phyloP scores from a whole-genome alignment of 345 rosid genomes.

The Heritiera littoralis region DNA sequence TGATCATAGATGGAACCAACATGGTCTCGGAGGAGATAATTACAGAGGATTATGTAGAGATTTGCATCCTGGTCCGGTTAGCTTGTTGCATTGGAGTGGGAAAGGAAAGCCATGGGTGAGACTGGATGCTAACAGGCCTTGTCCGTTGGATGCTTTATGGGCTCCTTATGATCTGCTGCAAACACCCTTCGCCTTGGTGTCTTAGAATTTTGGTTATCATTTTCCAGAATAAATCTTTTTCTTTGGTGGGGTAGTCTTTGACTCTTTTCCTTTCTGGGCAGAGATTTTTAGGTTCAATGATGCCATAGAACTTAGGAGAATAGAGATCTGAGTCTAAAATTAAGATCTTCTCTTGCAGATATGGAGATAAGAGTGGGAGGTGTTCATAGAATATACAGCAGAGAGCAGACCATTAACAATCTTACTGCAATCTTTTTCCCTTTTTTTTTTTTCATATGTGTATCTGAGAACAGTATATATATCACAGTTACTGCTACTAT shows the following conservation, averaged over 20 bases:
- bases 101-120: conserved; percentile 74
- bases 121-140: conserved; percentile 49
- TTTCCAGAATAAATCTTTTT: neutral
- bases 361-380: neutral
- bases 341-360: conserved; percentile 16
- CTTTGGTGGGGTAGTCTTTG: neutral
- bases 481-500: neutral
- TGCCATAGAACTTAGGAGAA: conserved; percentile 12
- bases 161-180: conserved; percentile 52
- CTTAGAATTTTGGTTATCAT: conserved; percentile 20
- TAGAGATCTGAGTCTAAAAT: conserved; percentile 1
- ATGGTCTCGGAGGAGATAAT: conserved; percentile 73
- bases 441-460: neutral
- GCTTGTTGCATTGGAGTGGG: conserved; percentile 73
- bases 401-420: neutral
- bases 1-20: conserved; percentile 88
- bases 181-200: conserved; percentile 44
- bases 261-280: conserved; percentile 6
- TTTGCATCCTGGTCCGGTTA: conserved; percentile 69
- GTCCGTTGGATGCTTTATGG: conserved; percentile 65
- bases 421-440: neutral
- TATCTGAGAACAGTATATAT: conserved; percentile 15
- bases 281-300: conserved; percentile 11
- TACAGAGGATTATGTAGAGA: conserved; percentile 51
- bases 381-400: conserved; percentile 18